phyloP scores from a whole-genome alignment of 2,329 filamentous ascomycete genomes.

The Fusarium sp. region DNA sequence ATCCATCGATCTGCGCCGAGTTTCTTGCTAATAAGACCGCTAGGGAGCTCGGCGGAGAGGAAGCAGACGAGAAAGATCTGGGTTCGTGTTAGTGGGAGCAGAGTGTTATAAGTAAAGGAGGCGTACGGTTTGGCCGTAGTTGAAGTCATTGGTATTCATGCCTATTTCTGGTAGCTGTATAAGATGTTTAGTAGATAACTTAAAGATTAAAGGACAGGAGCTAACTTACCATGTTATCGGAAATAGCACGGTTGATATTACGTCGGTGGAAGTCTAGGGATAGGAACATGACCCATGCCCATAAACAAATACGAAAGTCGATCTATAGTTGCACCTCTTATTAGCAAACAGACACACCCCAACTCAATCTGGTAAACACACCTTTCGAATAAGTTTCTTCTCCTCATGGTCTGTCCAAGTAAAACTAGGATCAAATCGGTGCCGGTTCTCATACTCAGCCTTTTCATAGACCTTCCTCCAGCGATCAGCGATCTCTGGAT shows the following conservation, averaged over 20 bases:
- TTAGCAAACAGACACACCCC: constrained; percentile 17
- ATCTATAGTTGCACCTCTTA: constrained; percentile 50
- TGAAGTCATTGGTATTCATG: constrained; percentile 59
- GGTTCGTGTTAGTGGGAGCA: not conserved
- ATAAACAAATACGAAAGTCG: constrained; percentile 56
- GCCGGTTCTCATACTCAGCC: constrained; percentile 68
- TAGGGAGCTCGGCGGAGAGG: constrained; percentile 60
- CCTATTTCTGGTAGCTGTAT: constrained; percentile 52
- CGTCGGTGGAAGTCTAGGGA: constrained; percentile 59
- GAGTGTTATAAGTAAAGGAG: not conserved
- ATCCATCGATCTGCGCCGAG: constrained; percentile 61
- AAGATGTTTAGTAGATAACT: no score
- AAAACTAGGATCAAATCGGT: constrained; percentile 63
- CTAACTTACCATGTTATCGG: constrained; percentile 51
- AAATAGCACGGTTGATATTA: constrained; percentile 59
- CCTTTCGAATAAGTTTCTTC: constrained; percentile 58
- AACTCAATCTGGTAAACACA: constrained; percentile 27
- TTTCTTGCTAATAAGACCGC: constrained; percentile 62
- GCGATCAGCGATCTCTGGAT: constrained; percentile 63
- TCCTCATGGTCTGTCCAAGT: constrained; percentile 62
- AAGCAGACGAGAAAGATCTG: constrained; percentile 59
- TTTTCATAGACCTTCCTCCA: constrained; percentile 66
- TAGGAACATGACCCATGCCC: constrained; percentile 61
- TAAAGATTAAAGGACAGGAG: not conserved
- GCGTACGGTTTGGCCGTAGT: constrained; percentile 55